Base-by-base conservation (phyloP, 768 basidiomycete species). In the Mycena leptocephala region DNA sequence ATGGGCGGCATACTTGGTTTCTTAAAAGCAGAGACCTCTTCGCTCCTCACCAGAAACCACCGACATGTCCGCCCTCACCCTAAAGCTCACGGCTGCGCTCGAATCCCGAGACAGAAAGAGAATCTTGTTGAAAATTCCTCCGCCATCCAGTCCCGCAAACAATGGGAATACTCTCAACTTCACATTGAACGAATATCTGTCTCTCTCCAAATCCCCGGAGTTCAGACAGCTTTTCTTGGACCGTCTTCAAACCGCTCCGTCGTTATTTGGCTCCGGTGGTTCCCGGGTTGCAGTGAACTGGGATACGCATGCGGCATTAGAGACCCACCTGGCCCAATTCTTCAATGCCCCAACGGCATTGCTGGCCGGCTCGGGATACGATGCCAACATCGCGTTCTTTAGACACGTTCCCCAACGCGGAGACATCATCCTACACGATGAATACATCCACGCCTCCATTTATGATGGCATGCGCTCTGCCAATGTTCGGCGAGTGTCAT, bases 381-480 rank as follows among this genome's bases (percentile, higher is more conserved):
- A 86, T 76, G 91, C 91, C 56, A 93, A 91, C 76, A 82, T 87
- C 18, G 86, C 87, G 18, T 86, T 93, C 79, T 88, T 90, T 80
- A 70, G 86, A 2, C 82, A 84, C 4, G 81, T 92, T 0, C 87
- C 92, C 14, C 85, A 87, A 70, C 77, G 79, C 3, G 79, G 82
- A 11, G 92, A 93, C 76, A 85, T 86, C 72, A 83, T 93, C 66
- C 72, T 93, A 22, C 88, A 87, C 72, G 92, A 92, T 80, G 89
- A 89, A 66, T 82, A 89, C 63, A 85, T 91, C 16, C 92, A 92
- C 71, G 87, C 89, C 5, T 90, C 88, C 16, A 86, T 86, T 20
- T 87, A 89, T 75, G 90, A 92, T 61, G 91, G 91, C 5, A 86
- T 91, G 79, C 82, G 79, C 83, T 5, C 88, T 87, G 5, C 79